Conservation (phyloP, 805 yeast genomes). For the Vanderwaltozyma verrucispora region DNA sequence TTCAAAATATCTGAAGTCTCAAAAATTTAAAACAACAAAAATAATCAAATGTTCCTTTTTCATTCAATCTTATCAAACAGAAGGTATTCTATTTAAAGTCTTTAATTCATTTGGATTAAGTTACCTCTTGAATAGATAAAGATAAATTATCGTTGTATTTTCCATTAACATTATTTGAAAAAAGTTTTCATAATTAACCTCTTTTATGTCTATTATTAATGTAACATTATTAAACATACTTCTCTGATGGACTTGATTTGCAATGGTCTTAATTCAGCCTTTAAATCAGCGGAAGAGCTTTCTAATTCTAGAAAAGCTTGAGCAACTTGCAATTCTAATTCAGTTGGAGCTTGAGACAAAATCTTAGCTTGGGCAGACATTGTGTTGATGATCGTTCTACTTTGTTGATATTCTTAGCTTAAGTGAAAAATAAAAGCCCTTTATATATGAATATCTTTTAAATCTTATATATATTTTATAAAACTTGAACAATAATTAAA, state of each 20-base stretch:
- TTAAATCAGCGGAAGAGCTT: slow-evolving; percentile 84
- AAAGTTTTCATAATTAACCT: no score
- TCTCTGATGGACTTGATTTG: slow-evolving; percentile 98
- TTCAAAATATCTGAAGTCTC: no score
- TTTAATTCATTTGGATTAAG: no score
- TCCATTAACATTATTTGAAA: no score
- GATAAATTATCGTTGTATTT: no score
- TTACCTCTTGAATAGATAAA: no score
- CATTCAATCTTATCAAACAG: no score
- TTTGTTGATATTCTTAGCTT: background rate
- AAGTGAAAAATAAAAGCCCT: background rate
- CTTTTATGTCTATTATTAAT: no score
- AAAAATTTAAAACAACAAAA: no score
- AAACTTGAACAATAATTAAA: slow-evolving; percentile 1
- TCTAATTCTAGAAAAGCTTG: slow-evolving; percentile 97
- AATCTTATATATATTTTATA: background rate
- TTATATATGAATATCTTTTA: background rate
- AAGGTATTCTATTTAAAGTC: no score
- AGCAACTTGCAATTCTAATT: slow-evolving; percentile 98
- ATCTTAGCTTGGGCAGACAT: slow-evolving; percentile 95
- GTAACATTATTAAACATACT: slow-evolving; percentile 31
- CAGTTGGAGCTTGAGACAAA: slow-evolving; percentile 91
- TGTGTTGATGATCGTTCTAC: slow-evolving; percentile 20
- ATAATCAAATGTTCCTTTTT: no score
- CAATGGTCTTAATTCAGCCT: slow-evolving; percentile 96